Conservation (phyloP, 1,139 yeast genomes). For the Suhomyces guaymorum region DNA sequence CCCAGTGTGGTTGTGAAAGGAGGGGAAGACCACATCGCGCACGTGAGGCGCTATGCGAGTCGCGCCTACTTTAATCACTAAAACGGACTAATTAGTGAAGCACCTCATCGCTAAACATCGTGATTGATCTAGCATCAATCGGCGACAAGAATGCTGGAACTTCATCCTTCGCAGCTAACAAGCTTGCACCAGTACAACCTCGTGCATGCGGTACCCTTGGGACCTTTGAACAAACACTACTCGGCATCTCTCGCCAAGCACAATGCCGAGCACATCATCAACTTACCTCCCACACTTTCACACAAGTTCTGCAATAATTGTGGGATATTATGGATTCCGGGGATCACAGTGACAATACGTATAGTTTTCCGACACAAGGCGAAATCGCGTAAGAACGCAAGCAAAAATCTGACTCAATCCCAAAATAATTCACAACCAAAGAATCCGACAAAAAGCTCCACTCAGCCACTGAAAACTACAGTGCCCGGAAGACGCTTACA, state of each 20-base stretch:
- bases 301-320: constrained; percentile 49
- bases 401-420: background rate
- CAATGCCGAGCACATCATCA: constrained; percentile 27
- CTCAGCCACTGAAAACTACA: too few relatives aligned
- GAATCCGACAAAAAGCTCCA: too few relatives aligned
- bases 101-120: too few relatives aligned
- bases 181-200: constrained; percentile 33
- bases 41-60: too few relatives aligned
- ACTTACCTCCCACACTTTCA: constrained; percentile 26
- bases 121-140: too few relatives aligned
- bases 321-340: constrained; percentile 47
- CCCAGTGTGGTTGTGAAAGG: too few relatives aligned
- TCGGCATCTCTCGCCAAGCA: constrained; percentile 25
- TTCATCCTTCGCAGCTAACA: constrained; percentile 12
- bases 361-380: constrained; percentile 19
- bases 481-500: constrained; percentile 21
- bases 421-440: too few relatives aligned
- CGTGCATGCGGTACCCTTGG: constrained; percentile 28
- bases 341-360: constrained; percentile 38
- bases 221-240: constrained; percentile 31
- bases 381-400: constrained; percentile 14
- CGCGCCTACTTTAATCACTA: too few relatives aligned
- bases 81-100: too few relatives aligned
- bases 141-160: constrained; percentile 3
- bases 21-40: too few relatives aligned